phyloP scores from a whole-genome alignment of 257 asterid genomes.

The Solanum etuberosum region DNA sequence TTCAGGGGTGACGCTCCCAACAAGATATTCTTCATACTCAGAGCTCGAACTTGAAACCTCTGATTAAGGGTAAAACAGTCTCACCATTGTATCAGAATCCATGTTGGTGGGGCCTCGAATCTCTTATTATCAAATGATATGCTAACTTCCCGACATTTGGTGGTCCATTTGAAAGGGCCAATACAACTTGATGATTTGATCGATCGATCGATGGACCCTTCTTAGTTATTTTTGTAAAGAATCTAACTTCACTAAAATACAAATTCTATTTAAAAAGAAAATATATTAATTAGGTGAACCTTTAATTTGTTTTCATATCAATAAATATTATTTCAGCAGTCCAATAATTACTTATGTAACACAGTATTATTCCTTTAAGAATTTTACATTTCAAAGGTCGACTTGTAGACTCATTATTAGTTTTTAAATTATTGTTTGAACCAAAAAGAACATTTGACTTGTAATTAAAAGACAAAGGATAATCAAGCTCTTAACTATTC shows the following conservation, averaged over 20 bases:
- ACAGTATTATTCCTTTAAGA: background rate
- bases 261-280: background rate
- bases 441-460: background rate
- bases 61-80: too few species aligned
- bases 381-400: background rate
- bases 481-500: background rate
- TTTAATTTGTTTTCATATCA: background rate
- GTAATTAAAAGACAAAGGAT: background rate
- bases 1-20: too few species aligned
- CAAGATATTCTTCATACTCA: rapidly evolving
- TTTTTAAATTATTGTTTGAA: background rate
- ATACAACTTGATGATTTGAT: background rate
- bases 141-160: background rate
- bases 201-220: background rate
- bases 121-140: background rate
- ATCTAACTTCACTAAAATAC: background rate
- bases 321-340: background rate
- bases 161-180: background rate
- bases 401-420: background rate
- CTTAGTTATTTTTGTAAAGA: background rate
- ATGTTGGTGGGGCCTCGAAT: background rate
- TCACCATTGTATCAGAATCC: rapidly evolving
- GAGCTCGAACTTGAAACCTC: rapidly evolving
- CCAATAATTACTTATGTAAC: background rate
- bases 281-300: background rate